These are phyloP conservation scores for Leptomonas seymouri DNA, from an alignment of 208 protist species.

Conservation along the genomic window DNA sequence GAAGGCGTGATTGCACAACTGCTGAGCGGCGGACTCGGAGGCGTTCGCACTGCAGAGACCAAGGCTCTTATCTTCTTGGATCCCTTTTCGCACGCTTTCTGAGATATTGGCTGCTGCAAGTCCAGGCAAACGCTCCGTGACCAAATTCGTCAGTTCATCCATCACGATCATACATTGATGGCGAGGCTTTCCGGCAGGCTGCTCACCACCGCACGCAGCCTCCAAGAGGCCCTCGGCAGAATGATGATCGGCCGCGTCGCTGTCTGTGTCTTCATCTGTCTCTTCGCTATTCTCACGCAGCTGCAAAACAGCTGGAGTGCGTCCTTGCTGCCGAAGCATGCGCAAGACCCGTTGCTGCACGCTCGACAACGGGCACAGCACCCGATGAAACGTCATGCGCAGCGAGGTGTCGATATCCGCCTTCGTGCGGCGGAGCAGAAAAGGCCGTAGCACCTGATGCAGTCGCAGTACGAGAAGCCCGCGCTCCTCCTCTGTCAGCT, in stretches of 20 bases:
- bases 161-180: background rate
- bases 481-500: conserved; percentile 63
- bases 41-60: conserved; percentile 38
- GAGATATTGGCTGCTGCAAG: background rate
- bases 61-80: conserved; percentile 14
- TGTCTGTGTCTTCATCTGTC: conserved; percentile 2
- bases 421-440: conserved; percentile 97
- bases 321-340: conserved; percentile 64
- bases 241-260: background rate
- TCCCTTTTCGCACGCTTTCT: background rate
- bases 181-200: background rate
- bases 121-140: conserved; percentile 6
- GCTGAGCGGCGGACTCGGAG: conserved; percentile 55
- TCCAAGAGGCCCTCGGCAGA: background rate
- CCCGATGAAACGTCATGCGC: conserved; percentile 75
- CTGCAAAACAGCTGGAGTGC: conserved; percentile 10
- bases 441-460: conserved; percentile 94
- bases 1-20: conserved; percentile 68
- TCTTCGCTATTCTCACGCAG: conserved; percentile 43
- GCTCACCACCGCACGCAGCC: background rate
- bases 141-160: conserved; percentile 2
- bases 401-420: conserved; percentile 93
- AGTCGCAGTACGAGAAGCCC: conserved; percentile 73
- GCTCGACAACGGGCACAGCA: conserved; percentile 50
- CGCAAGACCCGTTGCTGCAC: conserved; percentile 60